Percentiles rank a stretch among this genome's conserved stretches.
phyloP scores from a whole-genome alignment of 129 eudicot genomes.

The Tagetes erecta region DNA sequence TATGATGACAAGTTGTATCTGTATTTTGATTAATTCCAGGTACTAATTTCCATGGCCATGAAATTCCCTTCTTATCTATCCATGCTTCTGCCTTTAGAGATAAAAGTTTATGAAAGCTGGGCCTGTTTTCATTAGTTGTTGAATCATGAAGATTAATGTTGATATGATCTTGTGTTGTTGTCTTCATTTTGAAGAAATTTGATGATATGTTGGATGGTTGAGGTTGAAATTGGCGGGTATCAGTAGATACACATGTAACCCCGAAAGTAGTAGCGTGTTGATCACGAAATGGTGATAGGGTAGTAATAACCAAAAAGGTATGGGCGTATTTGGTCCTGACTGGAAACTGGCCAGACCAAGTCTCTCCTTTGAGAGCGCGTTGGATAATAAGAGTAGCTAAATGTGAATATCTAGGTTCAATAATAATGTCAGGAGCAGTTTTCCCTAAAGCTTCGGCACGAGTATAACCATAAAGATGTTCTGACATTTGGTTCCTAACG shows the following conservation, averaged over 20 bases:
- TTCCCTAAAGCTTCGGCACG: conserved; percentile 64
- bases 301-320: conserved; percentile 42
- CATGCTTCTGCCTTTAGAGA: conserved; percentile 71
- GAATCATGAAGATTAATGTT: neutral
- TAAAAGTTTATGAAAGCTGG: neutral
- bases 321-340: conserved; percentile 53
- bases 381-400: conserved; percentile 46
- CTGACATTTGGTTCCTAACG: conserved; percentile 64
- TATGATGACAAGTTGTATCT: no score
- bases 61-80: conserved; percentile 57
- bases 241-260: conserved; percentile 52
- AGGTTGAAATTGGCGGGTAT: conserved; percentile 34
- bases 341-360: conserved; percentile 75
- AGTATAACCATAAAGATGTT: conserved; percentile 61
- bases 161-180: neutral
- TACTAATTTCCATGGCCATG: conserved; percentile 67
- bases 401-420: conserved; percentile 33
- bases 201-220: no score
- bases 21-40: no score
- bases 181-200: neutral
- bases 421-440: conserved; percentile 42
- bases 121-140: no score
- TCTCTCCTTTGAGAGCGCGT: conserved; percentile 39
- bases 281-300: conserved; percentile 58
- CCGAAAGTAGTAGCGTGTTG: conserved; percentile 57